phyloP scores from a whole-genome alignment of 2,329 filamentous ascomycete species.

The Mycosphaerella sp. region DNA sequence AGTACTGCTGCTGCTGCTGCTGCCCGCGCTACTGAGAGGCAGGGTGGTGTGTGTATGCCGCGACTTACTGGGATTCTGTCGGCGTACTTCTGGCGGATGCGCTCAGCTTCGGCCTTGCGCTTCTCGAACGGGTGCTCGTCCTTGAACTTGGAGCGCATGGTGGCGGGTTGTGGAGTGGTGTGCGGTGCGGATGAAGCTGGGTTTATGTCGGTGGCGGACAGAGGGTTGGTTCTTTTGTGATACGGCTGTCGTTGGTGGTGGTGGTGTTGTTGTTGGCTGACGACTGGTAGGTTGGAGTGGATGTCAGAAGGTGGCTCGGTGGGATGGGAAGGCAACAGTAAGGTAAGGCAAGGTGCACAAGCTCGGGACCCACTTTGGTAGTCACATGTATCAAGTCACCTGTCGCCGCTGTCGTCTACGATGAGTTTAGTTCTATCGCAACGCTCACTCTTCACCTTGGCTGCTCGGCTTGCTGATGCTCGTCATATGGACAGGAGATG shows the following conservation, averaged over 20 bases:
- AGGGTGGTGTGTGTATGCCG: neutral
- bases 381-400: too few species aligned
- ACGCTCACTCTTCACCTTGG: neutral
- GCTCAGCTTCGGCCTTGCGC: slow-evolving; percentile 99
- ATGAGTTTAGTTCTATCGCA: neutral
- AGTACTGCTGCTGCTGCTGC: neutral
- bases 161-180: slow-evolving; percentile 39
- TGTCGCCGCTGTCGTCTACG: too few species aligned
- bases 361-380: too few species aligned
- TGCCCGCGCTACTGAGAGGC: neutral
- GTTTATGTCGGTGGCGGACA: too few species aligned
- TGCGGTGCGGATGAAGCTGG: neutral
- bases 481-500: neutral
- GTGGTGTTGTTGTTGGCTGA: neutral
- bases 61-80: slow-evolving; percentile 91
- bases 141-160: slow-evolving; percentile 99
- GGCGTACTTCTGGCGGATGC: slow-evolving; percentile 97
- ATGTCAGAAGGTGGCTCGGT: neutral
- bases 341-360: too few species aligned
- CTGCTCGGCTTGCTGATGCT: neutral
- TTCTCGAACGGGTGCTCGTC: slow-evolving; percentile 99
- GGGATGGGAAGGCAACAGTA: too few species aligned
- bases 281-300: neutral
- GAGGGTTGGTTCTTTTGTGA: neutral
- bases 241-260: neutral